Conservation (phyloP, 176 grass and related monocot species). For the Oryza brachyantha region DNA sequence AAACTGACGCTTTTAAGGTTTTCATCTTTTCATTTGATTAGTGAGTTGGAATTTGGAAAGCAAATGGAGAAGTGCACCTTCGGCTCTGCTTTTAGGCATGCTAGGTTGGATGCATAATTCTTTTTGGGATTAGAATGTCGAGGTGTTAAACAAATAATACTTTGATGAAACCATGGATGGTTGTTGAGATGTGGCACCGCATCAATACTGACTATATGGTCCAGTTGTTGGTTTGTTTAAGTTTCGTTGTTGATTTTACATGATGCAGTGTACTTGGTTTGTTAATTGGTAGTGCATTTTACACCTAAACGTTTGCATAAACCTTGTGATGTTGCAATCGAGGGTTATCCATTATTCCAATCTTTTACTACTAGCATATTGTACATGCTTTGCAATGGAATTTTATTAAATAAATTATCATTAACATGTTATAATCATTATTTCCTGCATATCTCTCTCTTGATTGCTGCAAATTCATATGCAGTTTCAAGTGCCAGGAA, state of each 20-base stretch:
- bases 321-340: constrained; percentile 13
- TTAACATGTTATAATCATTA: no score
- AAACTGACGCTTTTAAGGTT: background rate
- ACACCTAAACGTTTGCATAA: background rate
- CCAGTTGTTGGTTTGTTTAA: constrained; percentile 16
- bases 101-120: background rate
- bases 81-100: constrained; percentile 8
- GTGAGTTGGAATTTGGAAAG: background rate
- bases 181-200: constrained; percentile 15
- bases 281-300: background rate
- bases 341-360: background rate
- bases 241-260: constrained; percentile 11
- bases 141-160: background rate
- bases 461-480: no score
- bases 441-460: no score
- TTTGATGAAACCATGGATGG: background rate
- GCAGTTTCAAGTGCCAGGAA: constrained; percentile 67
- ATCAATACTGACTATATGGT: background rate
- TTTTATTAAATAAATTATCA: no score
- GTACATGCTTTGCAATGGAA: background rate
- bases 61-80: background rate
- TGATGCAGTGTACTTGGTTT: background rate
- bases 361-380: background rate
- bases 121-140: background rate
- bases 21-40: constrained; percentile 13